phyloP scores from a whole-genome alignment of 176 grass and related monocot genomes.

The Musa itinerans region DNA sequence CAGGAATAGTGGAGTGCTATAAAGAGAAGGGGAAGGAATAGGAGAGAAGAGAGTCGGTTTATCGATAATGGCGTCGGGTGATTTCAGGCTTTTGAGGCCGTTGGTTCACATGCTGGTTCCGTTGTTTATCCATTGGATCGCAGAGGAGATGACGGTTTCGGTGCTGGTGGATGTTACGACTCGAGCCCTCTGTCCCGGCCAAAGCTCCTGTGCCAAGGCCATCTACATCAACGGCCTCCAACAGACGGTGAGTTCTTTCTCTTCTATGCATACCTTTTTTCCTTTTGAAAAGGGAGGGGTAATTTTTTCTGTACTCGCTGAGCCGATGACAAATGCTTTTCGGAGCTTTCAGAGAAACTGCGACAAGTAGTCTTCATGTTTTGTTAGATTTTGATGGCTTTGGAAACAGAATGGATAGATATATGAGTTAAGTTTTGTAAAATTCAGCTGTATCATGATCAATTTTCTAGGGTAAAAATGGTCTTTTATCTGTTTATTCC shows the following conservation, averaged over 20 bases:
- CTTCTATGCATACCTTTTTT: background rate
- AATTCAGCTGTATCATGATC: background rate
- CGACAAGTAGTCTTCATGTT: background rate
- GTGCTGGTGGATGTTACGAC: conserved; percentile 71
- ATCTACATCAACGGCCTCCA: conserved; percentile 83
- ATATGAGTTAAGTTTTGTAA: too few relatives aligned
- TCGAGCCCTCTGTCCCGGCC: conserved; percentile 46
- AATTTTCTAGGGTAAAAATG: background rate
- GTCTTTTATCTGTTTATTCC: background rate
- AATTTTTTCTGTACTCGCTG: background rate
- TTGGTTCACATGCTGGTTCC: conserved; percentile 49
- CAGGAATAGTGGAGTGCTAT: background rate
- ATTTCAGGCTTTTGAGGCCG: conserved; percentile 35
- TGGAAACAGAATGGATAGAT: background rate
- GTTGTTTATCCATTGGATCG: conserved; percentile 51
- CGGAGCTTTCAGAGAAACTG: too few relatives aligned
- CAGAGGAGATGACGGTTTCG: conserved; percentile 88
- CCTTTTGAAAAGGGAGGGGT: background rate
- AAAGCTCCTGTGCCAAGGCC: conserved; percentile 43
- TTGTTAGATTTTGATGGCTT: background rate
- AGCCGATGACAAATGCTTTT: too few relatives aligned
- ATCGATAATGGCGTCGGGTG: background rate
- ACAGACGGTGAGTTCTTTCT: conserved; percentile 31
- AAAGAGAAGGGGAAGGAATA: background rate
- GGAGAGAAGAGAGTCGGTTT: background rate